Evolutionary conservation across 306 rosid genomes (phyloP).

Genomic region (Castanea mollissima): DNA sequence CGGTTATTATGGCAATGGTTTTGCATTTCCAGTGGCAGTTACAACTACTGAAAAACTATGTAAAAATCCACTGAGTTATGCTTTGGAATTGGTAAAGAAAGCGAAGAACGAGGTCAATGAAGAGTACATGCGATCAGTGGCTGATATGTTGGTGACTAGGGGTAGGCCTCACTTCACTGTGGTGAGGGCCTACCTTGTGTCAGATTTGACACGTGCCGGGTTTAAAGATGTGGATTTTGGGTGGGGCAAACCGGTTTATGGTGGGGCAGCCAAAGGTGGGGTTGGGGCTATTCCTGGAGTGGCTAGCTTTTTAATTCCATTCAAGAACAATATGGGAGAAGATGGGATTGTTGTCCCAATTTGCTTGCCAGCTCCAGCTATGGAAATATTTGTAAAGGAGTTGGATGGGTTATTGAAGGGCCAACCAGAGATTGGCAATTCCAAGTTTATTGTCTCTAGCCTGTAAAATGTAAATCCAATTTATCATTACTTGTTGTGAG

Average conservation of each 20-base stretch:
- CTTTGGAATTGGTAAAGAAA: conserved; percentile 26
- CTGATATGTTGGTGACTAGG: conserved; percentile 31
- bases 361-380: conserved; percentile 31
- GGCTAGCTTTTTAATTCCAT: neutral
- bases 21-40: conserved; percentile 5
- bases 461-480: neutral
- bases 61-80: conserved; percentile 15
- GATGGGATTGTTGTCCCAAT: conserved; percentile 34
- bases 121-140: conserved; percentile 45
- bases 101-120: conserved; percentile 16
- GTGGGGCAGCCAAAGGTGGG: conserved; percentile 21
- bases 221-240: conserved; percentile 38
- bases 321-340: conserved; percentile 28
- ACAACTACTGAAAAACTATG: neutral
- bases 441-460: neutral
- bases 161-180: conserved; percentile 14
- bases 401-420: conserved; percentile 7
- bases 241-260: conserved; percentile 40
- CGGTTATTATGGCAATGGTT: conserved; percentile 34
- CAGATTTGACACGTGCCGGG: conserved; percentile 10
- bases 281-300: neutral
- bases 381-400: conserved; percentile 42
- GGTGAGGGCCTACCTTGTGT: conserved; percentile 6
- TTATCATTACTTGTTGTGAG: too few species aligned
- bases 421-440: too few species aligned